These are phyloP conservation scores for Ochetophila trinervis DNA, from an alignment of 306 rosid species.

Conservation along the genomic window DNA sequence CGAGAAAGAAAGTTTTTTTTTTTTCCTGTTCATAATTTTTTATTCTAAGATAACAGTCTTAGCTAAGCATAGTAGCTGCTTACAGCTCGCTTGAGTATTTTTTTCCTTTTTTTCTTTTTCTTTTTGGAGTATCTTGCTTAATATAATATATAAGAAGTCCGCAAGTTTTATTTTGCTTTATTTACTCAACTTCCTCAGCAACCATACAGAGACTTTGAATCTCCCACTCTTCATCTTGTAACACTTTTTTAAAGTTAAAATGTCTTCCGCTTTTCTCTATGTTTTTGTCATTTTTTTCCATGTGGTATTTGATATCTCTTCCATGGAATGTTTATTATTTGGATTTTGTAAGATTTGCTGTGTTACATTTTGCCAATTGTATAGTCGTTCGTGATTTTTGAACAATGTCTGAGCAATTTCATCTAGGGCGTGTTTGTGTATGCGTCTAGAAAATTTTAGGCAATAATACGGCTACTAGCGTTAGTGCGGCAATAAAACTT, in stretches of 20 bases:
- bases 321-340: neutral
- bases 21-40: neutral
- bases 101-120: neutral
- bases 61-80: neutral
- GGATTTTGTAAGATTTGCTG: neutral
- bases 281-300: too few species aligned
- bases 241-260: neutral
- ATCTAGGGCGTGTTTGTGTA: constrained; percentile 2
- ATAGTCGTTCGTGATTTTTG: neutral
- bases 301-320: too few species aligned
- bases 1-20: constrained; percentile 14
- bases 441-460: neutral
- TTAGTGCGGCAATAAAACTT: neutral
- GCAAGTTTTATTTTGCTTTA: neutral
- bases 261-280: neutral
- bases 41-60: neutral
- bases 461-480: neutral
- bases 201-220: neutral
- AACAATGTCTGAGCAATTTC: neutral
- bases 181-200: neutral
- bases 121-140: neutral
- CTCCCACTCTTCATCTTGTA: neutral
- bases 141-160: neutral
- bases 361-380: neutral
- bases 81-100: constrained; percentile 10